These are phyloP conservation scores for Fusarium oxysporum DNA, from an alignment of 2,329 filamentous ascomycete genomes.

Conservation along the genomic window DNA sequence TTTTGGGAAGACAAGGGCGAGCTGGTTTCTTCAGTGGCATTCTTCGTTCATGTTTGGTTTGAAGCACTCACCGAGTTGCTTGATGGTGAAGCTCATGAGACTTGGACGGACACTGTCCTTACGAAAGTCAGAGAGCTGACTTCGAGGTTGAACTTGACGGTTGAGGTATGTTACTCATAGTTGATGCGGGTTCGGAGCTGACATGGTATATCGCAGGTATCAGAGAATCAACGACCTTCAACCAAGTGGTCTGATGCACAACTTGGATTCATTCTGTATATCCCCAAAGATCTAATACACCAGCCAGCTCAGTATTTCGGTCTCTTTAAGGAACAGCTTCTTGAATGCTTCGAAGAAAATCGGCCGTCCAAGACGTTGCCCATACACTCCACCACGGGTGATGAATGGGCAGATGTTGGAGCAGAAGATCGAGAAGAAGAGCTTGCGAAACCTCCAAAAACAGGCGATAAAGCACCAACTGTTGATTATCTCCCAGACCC, in stretches of 20 bases:
- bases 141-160: slow-evolving; percentile 48
- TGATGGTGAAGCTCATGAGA: slow-evolving; percentile 54
- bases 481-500: slow-evolving; percentile 55
- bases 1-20: slow-evolving; percentile 55
- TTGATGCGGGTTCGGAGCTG: background rate
- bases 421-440: slow-evolving; percentile 42
- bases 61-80: slow-evolving; percentile 55
- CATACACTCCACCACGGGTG: slow-evolving; percentile 44
- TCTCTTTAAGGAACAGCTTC: slow-evolving; percentile 51
- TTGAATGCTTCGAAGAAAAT: slow-evolving; percentile 51
- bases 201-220: slow-evolving; percentile 20
- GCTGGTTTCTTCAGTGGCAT: slow-evolving; percentile 51
- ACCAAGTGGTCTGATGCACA: slow-evolving; percentile 54
- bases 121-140: slow-evolving; percentile 47
- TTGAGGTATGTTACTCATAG: slow-evolving; percentile 51
- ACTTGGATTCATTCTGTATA: slow-evolving; percentile 52
- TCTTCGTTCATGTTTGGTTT: slow-evolving; percentile 55
- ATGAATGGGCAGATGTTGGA: slow-evolving; percentile 60
- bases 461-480: background rate
- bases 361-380: slow-evolving; percentile 18
- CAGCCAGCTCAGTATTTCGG: slow-evolving; percentile 51
- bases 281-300: slow-evolving; percentile 51
- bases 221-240: slow-evolving; percentile 43
- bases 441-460: background rate
- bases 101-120: slow-evolving; percentile 57